Evolutionary conservation across 495 filamentous ascomycete species (phyloP), one percentile per base, ranked within the genome.

Genomic region (Usnea hakonensis): DNA sequence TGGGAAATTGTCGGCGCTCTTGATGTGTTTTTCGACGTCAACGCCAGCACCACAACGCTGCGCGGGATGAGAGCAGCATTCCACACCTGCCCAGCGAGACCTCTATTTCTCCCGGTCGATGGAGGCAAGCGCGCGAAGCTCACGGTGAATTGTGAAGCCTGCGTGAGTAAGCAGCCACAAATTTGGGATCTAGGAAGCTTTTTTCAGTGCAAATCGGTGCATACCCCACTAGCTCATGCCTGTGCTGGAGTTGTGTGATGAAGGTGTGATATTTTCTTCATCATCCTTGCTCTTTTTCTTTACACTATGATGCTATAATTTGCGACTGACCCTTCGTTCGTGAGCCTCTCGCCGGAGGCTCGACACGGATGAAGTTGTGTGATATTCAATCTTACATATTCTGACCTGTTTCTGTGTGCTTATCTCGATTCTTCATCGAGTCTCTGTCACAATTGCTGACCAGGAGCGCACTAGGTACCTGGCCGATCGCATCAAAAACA

Each of bases 361-460:
- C 83, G 77, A 85, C 87, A 88, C 86, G 86, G 82, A 71, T 66
- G 75, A 79, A 78, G 72, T 67, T 71, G 82, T 67, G 79, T 94
- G 91, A 96, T 87, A 94, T 84, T 87, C 78, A 81, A 83, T 90
- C 90, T 95, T 94, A 95, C 90, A 94, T 93, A 93, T 94, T 88
- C 90, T 95, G 90, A 95, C 71, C 59, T 55, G 62, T 19, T 2
- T 64, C 68, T 63, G 58, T 48, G 60, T 46, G 36, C 69, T 23
- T 21, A 28, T 10, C 53, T 60, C 9, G 57, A 72, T 60, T 55
- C 61, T 33, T 69, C 46, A 63, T 68, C 64, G 33, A 38, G 35
- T 43, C 40, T 37, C 40, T 68, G 41, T 30, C 14, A 58, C 3
- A 57, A 64, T 17, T 38, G 35, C 32, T 57, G 37, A 50, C 28